Conservation (phyloP, 257 asterid species). For the Plantago elongata region DNA sequence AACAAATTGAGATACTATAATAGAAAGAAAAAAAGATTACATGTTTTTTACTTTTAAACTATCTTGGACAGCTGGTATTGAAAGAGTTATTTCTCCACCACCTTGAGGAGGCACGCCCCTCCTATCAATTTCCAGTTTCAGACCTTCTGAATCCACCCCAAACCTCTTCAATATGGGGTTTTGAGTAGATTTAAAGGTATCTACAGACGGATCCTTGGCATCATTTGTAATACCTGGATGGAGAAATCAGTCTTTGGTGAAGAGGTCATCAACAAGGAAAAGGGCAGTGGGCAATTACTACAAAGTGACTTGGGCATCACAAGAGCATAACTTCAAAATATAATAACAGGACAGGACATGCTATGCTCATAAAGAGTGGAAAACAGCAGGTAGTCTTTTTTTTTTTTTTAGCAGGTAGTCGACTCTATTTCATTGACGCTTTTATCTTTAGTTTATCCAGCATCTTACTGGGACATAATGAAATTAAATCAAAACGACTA, state of each 20-base stretch:
- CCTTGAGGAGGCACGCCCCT: slow-evolving; percentile 89
- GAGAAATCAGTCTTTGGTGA: slow-evolving; percentile 3
- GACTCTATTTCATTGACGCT: too few species aligned
- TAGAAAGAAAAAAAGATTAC: background rate
- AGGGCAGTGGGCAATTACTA: background rate
- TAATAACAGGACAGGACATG: background rate
- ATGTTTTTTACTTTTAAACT: slow-evolving; percentile 49
- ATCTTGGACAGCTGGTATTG: slow-evolving; percentile 59
- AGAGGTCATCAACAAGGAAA: slow-evolving; percentile 10
- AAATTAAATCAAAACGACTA: background rate
- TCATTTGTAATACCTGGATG: slow-evolving; percentile 82
- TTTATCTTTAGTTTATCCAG: too few species aligned
- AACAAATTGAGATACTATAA: background rate
- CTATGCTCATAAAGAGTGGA: background rate
- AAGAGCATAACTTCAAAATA: background rate
- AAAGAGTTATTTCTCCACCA: slow-evolving; percentile 78
- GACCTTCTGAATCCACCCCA: slow-evolving; percentile 70
- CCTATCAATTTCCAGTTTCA: slow-evolving; percentile 64
- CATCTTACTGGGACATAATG: background rate
- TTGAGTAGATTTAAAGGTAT: slow-evolving; percentile 70
- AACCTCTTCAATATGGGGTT: slow-evolving; percentile 70
- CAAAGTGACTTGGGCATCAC: background rate
- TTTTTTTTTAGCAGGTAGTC: background rate
- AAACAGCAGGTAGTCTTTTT: background rate
- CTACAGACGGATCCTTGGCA: slow-evolving; percentile 81